These are phyloP conservation scores for Aspergillus viridinutans DNA, from an alignment of 2,329 filamentous ascomycete genomes.

Conservation along the genomic window DNA sequence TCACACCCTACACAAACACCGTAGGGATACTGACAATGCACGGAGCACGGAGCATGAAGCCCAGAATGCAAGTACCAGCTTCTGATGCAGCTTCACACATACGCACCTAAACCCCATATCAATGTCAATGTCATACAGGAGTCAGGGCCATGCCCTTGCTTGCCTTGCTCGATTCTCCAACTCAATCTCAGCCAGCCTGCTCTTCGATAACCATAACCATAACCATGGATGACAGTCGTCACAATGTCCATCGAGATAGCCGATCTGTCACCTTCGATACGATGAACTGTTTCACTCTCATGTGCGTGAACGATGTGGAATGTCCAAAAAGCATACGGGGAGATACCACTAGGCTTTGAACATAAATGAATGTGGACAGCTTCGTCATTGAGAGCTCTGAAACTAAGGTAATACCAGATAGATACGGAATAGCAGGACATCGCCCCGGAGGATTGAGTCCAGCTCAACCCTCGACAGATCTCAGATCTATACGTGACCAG, in stretches of 20 bases:
- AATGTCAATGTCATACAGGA: no score
- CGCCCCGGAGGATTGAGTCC: background rate
- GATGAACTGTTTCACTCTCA: no score
- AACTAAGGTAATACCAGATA: background rate
- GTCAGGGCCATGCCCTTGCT: no score
- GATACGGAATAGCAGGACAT: background rate
- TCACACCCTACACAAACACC: background rate
- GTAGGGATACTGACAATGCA: background rate
- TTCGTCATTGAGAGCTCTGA: background rate
- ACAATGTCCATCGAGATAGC: background rate
- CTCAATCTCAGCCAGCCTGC: no score
- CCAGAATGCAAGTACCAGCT: background rate
- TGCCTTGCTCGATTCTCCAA: no score
- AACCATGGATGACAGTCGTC: background rate
- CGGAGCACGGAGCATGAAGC: background rate
- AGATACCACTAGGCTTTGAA: no score
- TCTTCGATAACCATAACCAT: no score
- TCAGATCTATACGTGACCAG: conserved; percentile 1
- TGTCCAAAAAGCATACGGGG: no score
- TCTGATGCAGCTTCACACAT: background rate
- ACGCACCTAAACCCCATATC: no score
- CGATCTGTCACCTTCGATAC: background rate
- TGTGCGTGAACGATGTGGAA: no score
- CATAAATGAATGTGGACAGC: background rate
- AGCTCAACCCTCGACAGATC: background rate